Conservation (phyloP, 2,329 filamentous ascomycete species). For the Neopestalotiopsis sp. region DNA sequence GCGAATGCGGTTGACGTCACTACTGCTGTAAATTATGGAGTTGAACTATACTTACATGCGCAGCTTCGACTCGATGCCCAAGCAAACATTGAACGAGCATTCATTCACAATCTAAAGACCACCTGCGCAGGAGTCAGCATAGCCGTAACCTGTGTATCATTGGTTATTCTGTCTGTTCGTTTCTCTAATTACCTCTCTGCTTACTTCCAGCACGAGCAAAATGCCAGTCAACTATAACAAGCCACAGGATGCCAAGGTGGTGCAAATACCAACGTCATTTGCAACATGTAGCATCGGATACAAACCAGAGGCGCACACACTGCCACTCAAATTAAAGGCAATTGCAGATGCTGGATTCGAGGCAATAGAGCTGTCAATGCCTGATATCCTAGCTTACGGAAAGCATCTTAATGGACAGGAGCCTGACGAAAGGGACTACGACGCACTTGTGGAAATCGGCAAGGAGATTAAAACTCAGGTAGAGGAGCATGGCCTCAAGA, state of each 20-base stretch:
- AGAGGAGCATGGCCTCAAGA: constrained; percentile 56
- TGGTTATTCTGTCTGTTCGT: background rate
- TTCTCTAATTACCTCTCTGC: background rate
- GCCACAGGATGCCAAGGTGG: background rate
- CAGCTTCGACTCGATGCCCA: too few relatives aligned
- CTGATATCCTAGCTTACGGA: constrained; percentile 71
- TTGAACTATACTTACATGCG: too few relatives aligned
- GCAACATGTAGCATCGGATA: constrained; percentile 38
- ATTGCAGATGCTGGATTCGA: constrained; percentile 70
- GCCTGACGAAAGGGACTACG: constrained; percentile 63
- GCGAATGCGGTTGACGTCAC: background rate
- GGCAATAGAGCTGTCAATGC: constrained; percentile 76
- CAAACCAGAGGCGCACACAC: constrained; percentile 44
- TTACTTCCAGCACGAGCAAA: background rate
- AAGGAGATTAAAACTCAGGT: constrained; percentile 59
- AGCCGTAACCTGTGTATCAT: background rate
- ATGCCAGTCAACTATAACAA: constrained; percentile 33
- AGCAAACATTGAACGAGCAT: too few relatives aligned
- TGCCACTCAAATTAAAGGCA: constrained; percentile 64
- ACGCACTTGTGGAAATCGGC: constrained; percentile 59
- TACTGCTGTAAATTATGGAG: background rate
- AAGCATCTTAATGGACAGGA: constrained; percentile 50
- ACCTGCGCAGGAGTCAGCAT: too few relatives aligned
- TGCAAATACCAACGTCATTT: constrained; percentile 33
- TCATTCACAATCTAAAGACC: too few relatives aligned